These are phyloP conservation scores for Pleodorina starrii DNA, from an alignment of 139 green algal genomes.

Conservation along the genomic window DNA sequence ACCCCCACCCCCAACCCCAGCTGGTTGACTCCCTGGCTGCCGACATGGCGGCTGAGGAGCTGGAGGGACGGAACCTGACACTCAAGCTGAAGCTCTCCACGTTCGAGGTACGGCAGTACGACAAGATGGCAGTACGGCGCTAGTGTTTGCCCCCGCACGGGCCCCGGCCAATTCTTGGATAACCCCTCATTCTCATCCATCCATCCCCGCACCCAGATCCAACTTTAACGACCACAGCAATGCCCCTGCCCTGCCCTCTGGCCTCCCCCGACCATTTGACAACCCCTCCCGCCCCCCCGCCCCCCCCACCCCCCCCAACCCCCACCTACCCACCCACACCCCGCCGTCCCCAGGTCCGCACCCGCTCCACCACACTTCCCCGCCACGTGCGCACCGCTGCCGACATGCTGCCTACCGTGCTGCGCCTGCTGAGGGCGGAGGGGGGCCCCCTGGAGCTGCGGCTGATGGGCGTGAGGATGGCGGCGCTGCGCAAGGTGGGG, in stretches of 20 bases:
- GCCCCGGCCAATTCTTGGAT: no score
- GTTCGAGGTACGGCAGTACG: constrained; percentile 69
- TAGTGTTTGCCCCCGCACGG: no score
- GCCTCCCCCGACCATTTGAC: no score
- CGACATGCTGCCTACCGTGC: constrained; percentile 72
- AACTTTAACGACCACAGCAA: no score
- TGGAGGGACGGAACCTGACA: constrained; percentile 85
- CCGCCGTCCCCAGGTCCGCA: constrained; percentile 81
- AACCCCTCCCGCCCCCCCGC: no score
- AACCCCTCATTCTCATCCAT: no score
- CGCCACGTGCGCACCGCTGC: constrained; percentile 63
- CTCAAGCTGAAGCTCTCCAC: constrained; percentile 88
- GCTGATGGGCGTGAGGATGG: constrained; percentile 88
- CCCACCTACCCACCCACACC: no score
- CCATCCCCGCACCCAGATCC: no score
- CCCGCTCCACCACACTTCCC: constrained; percentile 76
- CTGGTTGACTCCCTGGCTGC: constrained; percentile 76
- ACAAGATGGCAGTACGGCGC: no score
- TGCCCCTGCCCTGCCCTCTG: no score
- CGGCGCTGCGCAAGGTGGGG: constrained; percentile 68
- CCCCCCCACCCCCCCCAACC: no score
- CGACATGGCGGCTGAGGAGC: constrained; percentile 79
- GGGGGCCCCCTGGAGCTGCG: constrained; percentile 81
- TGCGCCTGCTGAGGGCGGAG: constrained; percentile 82
- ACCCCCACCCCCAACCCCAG: background rate